These are phyloP conservation scores for Oropetium thomaeum DNA, from an alignment of 176 grass and related monocot genomes.

Conservation along the genomic window DNA sequence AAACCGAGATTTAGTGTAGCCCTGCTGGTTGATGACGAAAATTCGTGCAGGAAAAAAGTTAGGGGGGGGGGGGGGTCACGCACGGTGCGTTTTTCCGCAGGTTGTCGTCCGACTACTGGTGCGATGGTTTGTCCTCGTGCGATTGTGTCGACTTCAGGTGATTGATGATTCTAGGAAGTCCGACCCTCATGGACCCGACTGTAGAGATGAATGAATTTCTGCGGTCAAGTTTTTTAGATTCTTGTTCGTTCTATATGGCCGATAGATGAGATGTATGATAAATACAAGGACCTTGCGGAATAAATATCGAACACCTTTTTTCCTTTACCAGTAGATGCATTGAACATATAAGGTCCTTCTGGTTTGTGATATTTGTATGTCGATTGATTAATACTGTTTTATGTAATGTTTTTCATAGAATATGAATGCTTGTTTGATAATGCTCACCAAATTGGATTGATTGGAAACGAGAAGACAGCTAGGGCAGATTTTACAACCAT, in stretches of 20 bases:
- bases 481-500: neutral
- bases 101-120: neutral
- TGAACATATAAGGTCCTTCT: too few species aligned
- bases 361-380: neutral
- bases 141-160: neutral
- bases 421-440: neutral
- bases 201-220: neutral
- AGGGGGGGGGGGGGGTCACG: too few species aligned
- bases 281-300: neutral
- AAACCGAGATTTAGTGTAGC: too few species aligned
- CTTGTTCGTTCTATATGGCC: too few species aligned
- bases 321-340: neutral
- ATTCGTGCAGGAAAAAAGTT: neutral
- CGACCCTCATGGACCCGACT: neutral
- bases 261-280: neutral
- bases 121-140: neutral
- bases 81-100: neutral
- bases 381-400: neutral
- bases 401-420: neutral
- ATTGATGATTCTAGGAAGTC: neutral
- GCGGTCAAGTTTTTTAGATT: too few species aligned
- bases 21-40: neutral
- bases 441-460: neutral
- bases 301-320: too few species aligned
- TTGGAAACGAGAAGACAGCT: neutral